phyloP scores from a whole-genome alignment of 2,329 filamentous ascomycete genomes.

The Fusarium sulawesiense region DNA sequence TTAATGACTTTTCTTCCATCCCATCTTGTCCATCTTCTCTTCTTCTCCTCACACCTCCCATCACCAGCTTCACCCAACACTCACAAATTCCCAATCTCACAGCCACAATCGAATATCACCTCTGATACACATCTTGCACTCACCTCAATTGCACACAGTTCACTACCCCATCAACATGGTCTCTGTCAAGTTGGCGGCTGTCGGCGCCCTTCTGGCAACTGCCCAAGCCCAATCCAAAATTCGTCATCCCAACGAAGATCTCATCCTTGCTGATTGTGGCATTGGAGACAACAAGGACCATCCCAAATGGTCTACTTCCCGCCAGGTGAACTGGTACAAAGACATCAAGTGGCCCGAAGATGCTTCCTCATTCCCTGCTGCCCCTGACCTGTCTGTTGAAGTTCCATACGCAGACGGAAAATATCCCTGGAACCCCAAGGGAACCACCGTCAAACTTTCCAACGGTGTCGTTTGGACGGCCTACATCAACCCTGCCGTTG shows the following conservation, averaged over 20 bases:
- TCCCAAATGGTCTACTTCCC: conserved; percentile 56
- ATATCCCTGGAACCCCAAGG: conserved; percentile 55
- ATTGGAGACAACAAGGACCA: conserved; percentile 56
- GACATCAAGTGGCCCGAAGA: conserved; percentile 53
- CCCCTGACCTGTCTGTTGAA: conserved; percentile 54
- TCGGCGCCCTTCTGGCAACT: conserved; percentile 41
- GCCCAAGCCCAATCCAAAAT: conserved; percentile 44
- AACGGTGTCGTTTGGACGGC: conserved; percentile 56
- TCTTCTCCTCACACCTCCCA: conserved; percentile 8
- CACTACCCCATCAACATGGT: conserved; percentile 29
- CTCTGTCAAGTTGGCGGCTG: conserved; percentile 38
- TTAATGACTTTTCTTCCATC: background rate
- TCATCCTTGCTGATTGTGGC: conserved; percentile 57
- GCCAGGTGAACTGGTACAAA: conserved; percentile 58
- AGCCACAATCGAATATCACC: background rate
- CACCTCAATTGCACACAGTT: background rate
- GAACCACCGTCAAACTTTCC: conserved; percentile 53
- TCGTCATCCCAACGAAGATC: conserved; percentile 50
- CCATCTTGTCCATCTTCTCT: background rate
- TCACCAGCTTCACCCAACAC: conserved; percentile 1
- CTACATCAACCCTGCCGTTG: conserved; percentile 56
- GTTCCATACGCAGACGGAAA: conserved; percentile 53
- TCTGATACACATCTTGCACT: background rate
- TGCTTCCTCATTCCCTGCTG: conserved; percentile 50
- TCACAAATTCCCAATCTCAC: background rate